Percentiles rank a stretch among this genome's conserved stretches.
These are phyloP conservation scores for Neurospora sp. DNA, from an alignment of 495 filamentous ascomycete genomes.

Conservation along the genomic window DNA sequence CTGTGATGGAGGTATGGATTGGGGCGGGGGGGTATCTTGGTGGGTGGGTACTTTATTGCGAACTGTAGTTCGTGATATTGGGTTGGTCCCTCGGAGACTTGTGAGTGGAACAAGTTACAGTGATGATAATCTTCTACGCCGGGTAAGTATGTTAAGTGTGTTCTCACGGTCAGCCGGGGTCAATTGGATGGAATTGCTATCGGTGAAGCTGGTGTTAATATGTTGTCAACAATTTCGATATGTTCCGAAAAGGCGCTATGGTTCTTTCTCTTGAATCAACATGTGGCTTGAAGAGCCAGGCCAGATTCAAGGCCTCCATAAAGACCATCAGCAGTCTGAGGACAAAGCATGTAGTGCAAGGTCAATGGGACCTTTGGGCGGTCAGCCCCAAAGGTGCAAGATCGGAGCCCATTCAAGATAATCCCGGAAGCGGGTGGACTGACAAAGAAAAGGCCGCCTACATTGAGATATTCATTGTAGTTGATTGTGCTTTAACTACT, in stretches of 20 bases:
- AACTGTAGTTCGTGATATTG: neutral
- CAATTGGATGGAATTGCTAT: neutral
- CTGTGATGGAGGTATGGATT: neutral
- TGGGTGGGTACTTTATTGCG: neutral
- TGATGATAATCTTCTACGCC: neutral
- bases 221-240: neutral
- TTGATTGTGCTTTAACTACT: neutral
- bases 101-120: neutral
- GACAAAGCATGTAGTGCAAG: neutral
- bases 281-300: neutral
- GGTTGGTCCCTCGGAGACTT: neutral
- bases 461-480: neutral
- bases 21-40: neutral
- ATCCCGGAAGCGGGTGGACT: neutral
- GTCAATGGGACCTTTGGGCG: neutral
- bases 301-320: neutral
- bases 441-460: neutral
- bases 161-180: neutral
- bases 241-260: neutral
- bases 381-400: neutral
- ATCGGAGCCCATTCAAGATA: neutral
- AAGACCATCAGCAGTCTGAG: neutral
- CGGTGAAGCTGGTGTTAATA: neutral
- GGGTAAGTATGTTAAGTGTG: neutral
- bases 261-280: neutral